These are phyloP conservation scores for Penicillium vulpinum DNA, from an alignment of 2,329 filamentous ascomycete species.

Conservation along the genomic window DNA sequence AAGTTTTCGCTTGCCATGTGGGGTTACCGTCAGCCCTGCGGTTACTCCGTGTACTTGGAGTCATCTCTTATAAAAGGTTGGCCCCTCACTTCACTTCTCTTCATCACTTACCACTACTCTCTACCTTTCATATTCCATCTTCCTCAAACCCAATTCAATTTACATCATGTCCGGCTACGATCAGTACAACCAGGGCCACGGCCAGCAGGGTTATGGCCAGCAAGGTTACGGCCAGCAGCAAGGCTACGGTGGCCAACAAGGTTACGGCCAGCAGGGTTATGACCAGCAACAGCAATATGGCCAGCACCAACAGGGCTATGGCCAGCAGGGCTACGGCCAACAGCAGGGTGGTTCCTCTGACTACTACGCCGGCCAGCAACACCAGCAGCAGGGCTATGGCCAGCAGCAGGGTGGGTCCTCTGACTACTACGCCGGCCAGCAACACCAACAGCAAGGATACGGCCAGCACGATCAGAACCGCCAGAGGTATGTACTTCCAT, in stretches of 20 bases:
- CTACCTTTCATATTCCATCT: not conserved
- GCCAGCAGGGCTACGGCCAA: constrained; percentile 23
- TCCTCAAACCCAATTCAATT: not conserved
- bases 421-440: constrained; percentile 20
- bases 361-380: constrained; percentile 22
- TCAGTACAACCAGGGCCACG: constrained; percentile 22
- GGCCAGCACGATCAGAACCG: constrained; percentile 29
- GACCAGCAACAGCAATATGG: constrained; percentile 28
- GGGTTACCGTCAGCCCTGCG: constrained; percentile 15
- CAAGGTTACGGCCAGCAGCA: not conserved
- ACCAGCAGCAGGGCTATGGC: constrained; percentile 21
- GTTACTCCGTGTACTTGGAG: not conserved
- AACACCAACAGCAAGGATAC: constrained; percentile 10
- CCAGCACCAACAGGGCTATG: constrained; percentile 28
- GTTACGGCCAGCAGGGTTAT: constrained; percentile 26
- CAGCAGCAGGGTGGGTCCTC: constrained; percentile 16
- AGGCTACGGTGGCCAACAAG: constrained; percentile 26
- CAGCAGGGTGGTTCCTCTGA: constrained; percentile 11
- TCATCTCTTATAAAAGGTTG: constrained; percentile 9
- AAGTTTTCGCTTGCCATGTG: constrained; percentile 11
- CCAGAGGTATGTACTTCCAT: constrained; percentile 26
- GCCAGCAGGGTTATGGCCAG: constrained; percentile 12
- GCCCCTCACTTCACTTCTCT: constrained; percentile 7
- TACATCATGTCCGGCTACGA: constrained; percentile 28
- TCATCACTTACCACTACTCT: constrained; percentile 2